Evolutionary conservation across 1,139 yeast genomes (phyloP), one percentile per base, ranked within the genome.

Genomic region (Scheffersomyces illinoinensis): DNA sequence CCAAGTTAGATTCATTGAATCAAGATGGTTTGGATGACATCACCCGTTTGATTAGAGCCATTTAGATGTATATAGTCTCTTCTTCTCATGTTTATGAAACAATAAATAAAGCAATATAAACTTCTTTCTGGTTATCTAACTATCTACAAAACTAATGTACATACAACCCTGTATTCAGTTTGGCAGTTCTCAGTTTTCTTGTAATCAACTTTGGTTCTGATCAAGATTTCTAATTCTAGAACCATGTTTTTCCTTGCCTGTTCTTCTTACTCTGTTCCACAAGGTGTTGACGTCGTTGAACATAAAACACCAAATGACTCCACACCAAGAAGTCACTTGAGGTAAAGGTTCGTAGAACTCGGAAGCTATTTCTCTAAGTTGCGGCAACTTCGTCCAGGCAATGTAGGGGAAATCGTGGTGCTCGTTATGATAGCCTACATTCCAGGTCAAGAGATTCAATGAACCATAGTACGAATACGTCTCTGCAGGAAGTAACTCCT

Each of bases 371-470:
- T 76, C 71, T 60, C 90, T 81, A 50, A 93, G 77, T 60, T 83
- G 76, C 50, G 91, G 91, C 56, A 93, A 78, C 62, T 88, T 86
- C 1, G 96, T 84, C 98, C 98, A 93, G 0, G 98, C 95, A 66
- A 93, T 84, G 71, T 87, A 93, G 1, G 98, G 98, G 79, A 93
- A 93, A 74, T 93, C 98, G 69, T 93, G 98, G 73, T 93, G 98
- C 74, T 93, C 98, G 69, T 90, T 92, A 72, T 93, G 98, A 71
- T 91, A 87, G 1, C 98, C 98, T 10, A 92, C 97, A 68, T 93
- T 93, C 93, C 97, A 93, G 0, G 96, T 91, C 60, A 93, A 76
- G 46, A 79, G 62, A 69, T 93, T 93, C 66, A 93, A 81, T 20
- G 86, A 76, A 0, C 98, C 98, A 68, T 93, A 93, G 76, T 93